Percentiles rank a stretch among this genome's conserved stretches.
Evolutionary conservation across 169 alveolate genomes (phyloP).

Genomic region (Cytauxzoon felis): DNA sequence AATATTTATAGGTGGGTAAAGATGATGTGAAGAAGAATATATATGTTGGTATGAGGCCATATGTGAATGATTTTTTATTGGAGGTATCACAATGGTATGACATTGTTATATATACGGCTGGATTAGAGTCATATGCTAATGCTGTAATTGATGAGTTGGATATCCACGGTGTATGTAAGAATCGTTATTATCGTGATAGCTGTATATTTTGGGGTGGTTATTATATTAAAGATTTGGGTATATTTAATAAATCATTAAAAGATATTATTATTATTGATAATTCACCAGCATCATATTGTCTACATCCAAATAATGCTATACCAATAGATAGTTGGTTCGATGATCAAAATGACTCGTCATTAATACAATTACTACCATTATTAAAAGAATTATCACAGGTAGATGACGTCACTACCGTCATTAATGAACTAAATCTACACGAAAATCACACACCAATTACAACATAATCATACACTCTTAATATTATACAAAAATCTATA

Average conservation of each 20-base stretch:
- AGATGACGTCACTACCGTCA: slow-evolving; percentile 34
- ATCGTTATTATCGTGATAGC: slow-evolving; percentile 60
- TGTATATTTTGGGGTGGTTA: slow-evolving; percentile 51
- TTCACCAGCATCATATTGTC: slow-evolving; percentile 59
- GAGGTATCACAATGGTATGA: slow-evolving; percentile 54
- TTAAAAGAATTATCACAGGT: slow-evolving; percentile 34
- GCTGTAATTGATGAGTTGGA: slow-evolving; percentile 69
- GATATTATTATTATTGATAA: slow-evolving; percentile 67
- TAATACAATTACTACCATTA: slow-evolving; percentile 71
- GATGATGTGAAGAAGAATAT: slow-evolving; percentile 56
- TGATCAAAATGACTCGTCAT: slow-evolving; percentile 64
- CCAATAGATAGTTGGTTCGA: slow-evolving; percentile 77
- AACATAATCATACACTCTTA: too few species aligned
- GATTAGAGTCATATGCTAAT: slow-evolving; percentile 64
- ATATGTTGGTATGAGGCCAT: slow-evolving; percentile 65
- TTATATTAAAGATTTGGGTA: slow-evolving; percentile 63
- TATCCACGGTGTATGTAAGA: slow-evolving; percentile 49
- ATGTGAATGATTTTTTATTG: slow-evolving; percentile 57
- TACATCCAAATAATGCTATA: slow-evolving; percentile 72
- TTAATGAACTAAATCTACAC: too few species aligned
- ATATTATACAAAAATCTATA: too few species aligned
- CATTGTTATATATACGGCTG: slow-evolving; percentile 68
- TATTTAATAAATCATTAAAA: slow-evolving; percentile 52
- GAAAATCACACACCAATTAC: too few species aligned
- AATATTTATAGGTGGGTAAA: slow-evolving; percentile 9